Percentiles rank a stretch among this genome's conserved stretches.
Evolutionary conservation across 176 grass and related monocot species (phyloP).

Genomic region (Otatea glauca): DNA sequence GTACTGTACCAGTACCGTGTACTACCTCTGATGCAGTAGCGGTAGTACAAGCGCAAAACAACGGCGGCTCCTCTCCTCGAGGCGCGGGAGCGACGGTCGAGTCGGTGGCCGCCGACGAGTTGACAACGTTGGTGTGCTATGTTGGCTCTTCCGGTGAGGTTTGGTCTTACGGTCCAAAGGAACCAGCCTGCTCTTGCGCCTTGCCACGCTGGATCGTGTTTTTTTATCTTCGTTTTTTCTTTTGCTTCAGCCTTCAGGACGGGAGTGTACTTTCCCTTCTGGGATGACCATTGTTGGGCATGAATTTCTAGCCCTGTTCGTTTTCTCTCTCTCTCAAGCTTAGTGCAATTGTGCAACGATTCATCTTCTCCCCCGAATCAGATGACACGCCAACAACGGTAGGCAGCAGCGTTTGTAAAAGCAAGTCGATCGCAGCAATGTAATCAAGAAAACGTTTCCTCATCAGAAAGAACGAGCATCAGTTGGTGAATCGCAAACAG

Average conservation of each 20-base stretch:
- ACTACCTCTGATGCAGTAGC: neutral
- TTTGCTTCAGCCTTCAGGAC: neutral
- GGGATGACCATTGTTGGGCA: no score
- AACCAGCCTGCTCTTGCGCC: no score
- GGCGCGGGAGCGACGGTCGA: neutral
- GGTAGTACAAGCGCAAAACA: neutral
- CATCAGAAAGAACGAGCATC: neutral
- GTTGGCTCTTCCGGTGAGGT: no score
- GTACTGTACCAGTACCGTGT: neutral
- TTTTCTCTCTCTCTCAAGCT: neutral
- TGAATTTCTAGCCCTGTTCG: no score
- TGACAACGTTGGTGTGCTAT: neutral
- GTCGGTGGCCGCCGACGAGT: neutral
- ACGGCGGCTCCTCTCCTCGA: neutral
- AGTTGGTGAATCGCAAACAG: neutral
- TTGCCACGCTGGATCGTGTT: no score
- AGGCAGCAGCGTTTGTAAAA: neutral
- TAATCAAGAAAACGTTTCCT: neutral
- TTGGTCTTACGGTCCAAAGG: no score
- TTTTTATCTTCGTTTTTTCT: neutral
- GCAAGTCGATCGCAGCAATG: neutral
- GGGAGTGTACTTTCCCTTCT: neutral
- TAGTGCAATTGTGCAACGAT: neutral
- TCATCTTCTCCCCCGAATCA: neutral
- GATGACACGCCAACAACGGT: neutral